Evolutionary conservation across 495 filamentous ascomycete species (phyloP).

Genomic region (Tuber brumale): DNA sequence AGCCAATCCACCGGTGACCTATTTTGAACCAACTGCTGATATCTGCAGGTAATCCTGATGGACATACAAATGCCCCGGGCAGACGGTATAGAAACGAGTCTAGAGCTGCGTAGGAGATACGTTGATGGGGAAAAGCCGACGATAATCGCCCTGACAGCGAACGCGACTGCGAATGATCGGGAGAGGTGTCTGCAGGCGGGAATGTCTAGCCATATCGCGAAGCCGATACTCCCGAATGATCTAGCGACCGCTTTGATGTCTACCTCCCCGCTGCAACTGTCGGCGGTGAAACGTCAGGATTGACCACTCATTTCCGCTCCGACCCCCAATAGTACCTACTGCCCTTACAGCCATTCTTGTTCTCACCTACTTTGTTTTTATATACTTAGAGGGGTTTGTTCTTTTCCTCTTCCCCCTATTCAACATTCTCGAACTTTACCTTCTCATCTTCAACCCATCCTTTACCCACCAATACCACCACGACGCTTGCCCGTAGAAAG

Average conservation of each 20-base stretch:
- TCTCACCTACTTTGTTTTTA: not conserved
- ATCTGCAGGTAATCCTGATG: constrained; percentile 38
- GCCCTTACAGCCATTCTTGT: not conserved
- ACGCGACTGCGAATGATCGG: constrained; percentile 38
- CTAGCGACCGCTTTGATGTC: constrained; percentile 40
- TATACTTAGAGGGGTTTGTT: not conserved
- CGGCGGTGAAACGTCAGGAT: not conserved
- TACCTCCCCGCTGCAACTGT: constrained; percentile 21
- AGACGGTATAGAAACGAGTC: constrained; percentile 41
- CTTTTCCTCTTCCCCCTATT: not conserved
- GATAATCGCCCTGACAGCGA: constrained; percentile 40
- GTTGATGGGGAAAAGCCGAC: constrained; percentile 34
- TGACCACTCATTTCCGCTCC: not conserved
- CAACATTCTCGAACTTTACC: not conserved
- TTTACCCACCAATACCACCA: not conserved
- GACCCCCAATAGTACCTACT: not conserved
- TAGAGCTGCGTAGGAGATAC: constrained; percentile 37
- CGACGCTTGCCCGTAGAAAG: not conserved
- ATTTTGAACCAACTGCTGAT: constrained; percentile 5
- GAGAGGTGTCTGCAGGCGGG: constrained; percentile 41
- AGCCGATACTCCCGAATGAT: constrained; percentile 41
- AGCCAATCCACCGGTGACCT: not conserved
- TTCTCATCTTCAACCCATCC: not conserved
- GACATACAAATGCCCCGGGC: constrained; percentile 42
- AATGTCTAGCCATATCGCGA: constrained; percentile 41